Evolutionary conservation across 78 protist species (phyloP), one percentile per base, ranked within the genome.

Genomic region (Cavenderia fasciculata): DNA sequence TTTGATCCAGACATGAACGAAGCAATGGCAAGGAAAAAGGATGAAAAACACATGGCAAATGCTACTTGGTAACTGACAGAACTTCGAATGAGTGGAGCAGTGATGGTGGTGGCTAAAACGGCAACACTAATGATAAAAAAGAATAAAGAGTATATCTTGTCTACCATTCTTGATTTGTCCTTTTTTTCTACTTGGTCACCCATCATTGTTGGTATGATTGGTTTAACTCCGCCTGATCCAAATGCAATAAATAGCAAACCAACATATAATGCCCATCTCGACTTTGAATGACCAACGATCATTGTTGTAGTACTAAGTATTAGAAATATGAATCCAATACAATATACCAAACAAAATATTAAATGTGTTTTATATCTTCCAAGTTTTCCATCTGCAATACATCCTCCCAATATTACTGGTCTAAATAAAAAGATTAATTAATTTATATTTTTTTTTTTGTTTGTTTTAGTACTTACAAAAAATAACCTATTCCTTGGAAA

Each of bases 171-270:
- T 14, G 25, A 38, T 76, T 38, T 25, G 2, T 14, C 52, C 70
- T 59, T 19, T 6, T 41, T 11, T 11, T 66, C 52, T 51, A 95
- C 62, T 61, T 95, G 97, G 38, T 95, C 97, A 33, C 94, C 97
- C 3, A 59, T 70, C 10, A 95, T 85, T 43, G 94, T 59, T 2
- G 85, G 31, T 2, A 87, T 87, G 16, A 84, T 46, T n/a, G 75
- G 72, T 59, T 85, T 66, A 10, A 76, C 51, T 29, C 95, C 97
- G 11, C 97, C 97, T 0, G 97, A 93, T 56, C 97, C 95, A 11
- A 95, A 19, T n/a, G 94, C 95, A 25, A 95, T 75, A 23, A 95
- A 49, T 8, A 25, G 23, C 21, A 95, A 52, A 19, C 95, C 97
- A 19, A 88, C 8, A 31, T 31, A 4, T 3, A 59, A 40, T 43